phyloP scores from a whole-genome alignment of 768 basidiomycete genomes.

The Tulasnella sp. region DNA sequence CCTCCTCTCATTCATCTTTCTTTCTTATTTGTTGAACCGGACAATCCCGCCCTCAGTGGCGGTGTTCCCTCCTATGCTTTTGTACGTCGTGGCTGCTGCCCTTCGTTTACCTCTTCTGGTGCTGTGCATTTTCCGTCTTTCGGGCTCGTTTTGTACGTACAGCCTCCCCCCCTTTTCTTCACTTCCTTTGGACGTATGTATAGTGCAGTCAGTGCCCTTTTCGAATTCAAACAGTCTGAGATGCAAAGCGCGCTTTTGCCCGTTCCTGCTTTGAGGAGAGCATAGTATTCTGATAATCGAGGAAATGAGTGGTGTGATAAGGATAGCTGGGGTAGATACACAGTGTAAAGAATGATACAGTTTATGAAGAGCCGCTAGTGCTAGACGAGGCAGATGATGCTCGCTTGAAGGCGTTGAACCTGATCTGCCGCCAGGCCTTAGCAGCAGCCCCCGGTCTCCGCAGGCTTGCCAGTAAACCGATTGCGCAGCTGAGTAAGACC shows the following conservation, averaged over 20 bases:
- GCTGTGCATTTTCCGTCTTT: slow-evolving; percentile 23
- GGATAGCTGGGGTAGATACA: background rate
- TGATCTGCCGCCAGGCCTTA: slow-evolving; percentile 36
- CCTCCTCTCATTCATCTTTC: slow-evolving; percentile 7
- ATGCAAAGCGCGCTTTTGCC: background rate
- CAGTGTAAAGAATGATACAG: background rate
- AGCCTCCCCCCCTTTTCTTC: background rate
- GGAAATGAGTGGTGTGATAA: background rate
- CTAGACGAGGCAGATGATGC: background rate
- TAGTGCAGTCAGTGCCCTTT: slow-evolving; percentile 10
- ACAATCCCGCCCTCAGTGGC: slow-evolving; percentile 2
- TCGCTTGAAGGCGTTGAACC: background rate
- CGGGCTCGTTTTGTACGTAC: background rate
- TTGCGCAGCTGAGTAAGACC: slow-evolving; percentile 73
- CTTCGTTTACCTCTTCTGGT: slow-evolving; percentile 4
- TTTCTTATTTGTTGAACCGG: background rate
- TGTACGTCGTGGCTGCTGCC: background rate
- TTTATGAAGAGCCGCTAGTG: background rate
- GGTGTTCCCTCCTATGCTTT: background rate
- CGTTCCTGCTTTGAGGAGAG: background rate
- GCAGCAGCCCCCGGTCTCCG: slow-evolving; percentile 67
- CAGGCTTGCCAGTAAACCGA: slow-evolving; percentile 69
- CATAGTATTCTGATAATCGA: background rate
- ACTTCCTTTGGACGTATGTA: background rate
- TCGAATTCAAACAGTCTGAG: background rate